Evolutionary conservation across 148 eudicot species (phyloP).

Genomic region (Vaccinium macrocarpon): DNA sequence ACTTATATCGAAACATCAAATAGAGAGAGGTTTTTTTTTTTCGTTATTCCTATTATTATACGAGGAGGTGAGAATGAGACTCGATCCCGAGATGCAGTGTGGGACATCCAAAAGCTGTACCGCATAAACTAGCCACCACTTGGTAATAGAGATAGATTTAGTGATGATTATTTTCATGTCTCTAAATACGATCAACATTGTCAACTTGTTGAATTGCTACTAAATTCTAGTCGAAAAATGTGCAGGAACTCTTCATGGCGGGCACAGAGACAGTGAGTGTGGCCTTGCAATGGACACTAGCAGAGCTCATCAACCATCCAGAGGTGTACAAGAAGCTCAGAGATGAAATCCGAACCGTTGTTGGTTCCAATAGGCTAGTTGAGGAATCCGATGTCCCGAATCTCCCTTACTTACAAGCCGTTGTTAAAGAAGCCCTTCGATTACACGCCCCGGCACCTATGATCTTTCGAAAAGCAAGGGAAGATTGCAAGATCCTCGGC

Average conservation of each 20-base stretch:
- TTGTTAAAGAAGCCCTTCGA: conserved; percentile 38
- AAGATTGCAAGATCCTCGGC: conserved; percentile 32
- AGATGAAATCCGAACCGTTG: conserved; percentile 27
- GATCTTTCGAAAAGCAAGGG: conserved; percentile 22
- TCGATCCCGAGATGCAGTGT: too few species aligned
- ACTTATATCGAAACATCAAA: too few species aligned
- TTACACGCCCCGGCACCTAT: conserved; percentile 35
- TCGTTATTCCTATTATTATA: too few species aligned
- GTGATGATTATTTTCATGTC: too few species aligned
- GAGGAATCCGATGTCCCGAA: conserved; percentile 41
- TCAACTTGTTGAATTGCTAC: neutral
- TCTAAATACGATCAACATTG: neutral
- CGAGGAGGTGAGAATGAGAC: too few species aligned
- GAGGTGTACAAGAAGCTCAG: conserved; percentile 21
- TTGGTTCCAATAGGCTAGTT: conserved; percentile 22
- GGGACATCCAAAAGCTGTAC: too few species aligned
- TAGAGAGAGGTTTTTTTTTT: too few species aligned
- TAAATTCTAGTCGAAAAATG: neutral
- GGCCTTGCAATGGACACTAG: conserved; percentile 39
- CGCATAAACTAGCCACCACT: too few species aligned
- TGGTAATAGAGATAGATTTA: too few species aligned
- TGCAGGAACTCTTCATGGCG: conserved; percentile 38
- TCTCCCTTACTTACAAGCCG: conserved; percentile 38
- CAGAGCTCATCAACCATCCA: conserved; percentile 44
- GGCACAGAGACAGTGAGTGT: conserved; percentile 38